Conservation (phyloP, 192 early-diverging fungal species). For the Cladochytrium replicatum region DNA sequence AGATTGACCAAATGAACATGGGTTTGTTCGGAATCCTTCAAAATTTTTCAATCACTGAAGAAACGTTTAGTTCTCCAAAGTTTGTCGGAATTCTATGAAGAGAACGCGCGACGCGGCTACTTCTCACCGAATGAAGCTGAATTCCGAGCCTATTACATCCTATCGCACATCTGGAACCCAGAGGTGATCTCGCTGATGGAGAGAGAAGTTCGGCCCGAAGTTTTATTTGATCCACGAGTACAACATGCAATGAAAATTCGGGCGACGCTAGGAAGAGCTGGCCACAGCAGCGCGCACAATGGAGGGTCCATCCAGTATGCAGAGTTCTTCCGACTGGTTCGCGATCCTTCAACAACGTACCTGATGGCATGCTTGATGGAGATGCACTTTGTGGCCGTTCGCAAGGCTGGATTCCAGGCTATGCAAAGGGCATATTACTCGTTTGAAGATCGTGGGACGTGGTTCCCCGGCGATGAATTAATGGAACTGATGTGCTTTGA, state of each 20-base stretch:
- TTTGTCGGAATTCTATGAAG: slow-evolving; percentile 79
- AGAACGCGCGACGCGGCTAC: slow-evolving; percentile 44
- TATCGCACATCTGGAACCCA: slow-evolving; percentile 59
- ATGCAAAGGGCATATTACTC: slow-evolving; percentile 49
- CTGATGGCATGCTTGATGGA: slow-evolving; percentile 72
- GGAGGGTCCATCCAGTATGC: slow-evolving; percentile 47
- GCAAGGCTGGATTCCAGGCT: slow-evolving; percentile 60
- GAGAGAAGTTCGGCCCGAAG: slow-evolving; percentile 40
- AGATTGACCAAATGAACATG: neutral
- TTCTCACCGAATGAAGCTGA: slow-evolving; percentile 72
- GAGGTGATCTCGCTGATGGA: slow-evolving; percentile 58
- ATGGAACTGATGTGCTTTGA: slow-evolving; percentile 53
- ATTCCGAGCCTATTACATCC: slow-evolving; percentile 81
- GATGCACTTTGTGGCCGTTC: slow-evolving; percentile 60
- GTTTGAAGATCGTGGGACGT: slow-evolving; percentile 27
- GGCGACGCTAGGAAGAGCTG: slow-evolving; percentile 41
- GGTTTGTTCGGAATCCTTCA: neutral
- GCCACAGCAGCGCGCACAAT: slow-evolving; percentile 28
- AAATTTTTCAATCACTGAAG: slow-evolving; percentile 1
- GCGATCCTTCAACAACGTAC: slow-evolving; percentile 46
- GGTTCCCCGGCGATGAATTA: slow-evolving; percentile 37
- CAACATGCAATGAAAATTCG: slow-evolving; percentile 62
- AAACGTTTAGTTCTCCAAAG: slow-evolving; percentile 58
- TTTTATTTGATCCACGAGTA: slow-evolving; percentile 52
- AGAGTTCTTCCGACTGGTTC: slow-evolving; percentile 65